Conservation (phyloP, 352 stramenopile genomes). For the Globisporangium canariense region DNA sequence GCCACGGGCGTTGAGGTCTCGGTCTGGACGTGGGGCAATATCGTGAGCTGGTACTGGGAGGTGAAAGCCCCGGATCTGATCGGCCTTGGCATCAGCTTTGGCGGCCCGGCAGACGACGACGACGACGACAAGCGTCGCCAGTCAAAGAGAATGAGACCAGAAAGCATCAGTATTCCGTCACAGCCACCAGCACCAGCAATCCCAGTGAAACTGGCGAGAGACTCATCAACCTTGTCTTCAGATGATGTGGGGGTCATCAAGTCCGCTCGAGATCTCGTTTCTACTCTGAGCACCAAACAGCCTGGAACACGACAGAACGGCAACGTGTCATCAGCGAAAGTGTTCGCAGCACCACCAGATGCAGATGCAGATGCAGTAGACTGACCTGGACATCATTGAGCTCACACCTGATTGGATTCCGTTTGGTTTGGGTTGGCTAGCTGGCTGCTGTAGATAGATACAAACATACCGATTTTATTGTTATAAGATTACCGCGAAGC, state of each 20-base stretch:
- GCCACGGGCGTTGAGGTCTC: constrained; percentile 34
- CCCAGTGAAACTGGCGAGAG: constrained; percentile 13
- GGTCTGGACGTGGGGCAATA: constrained; percentile 31
- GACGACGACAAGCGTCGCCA: constrained; percentile 10
- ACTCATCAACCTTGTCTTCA: constrained; percentile 12
- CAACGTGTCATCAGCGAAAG: constrained; percentile 13
- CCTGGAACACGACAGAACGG: constrained; percentile 1
- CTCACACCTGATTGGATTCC: neutral
- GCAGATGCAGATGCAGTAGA: neutral
- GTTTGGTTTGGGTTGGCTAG: neutral
- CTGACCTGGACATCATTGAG: neutral
- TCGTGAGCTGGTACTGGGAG: constrained; percentile 68
- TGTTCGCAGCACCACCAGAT: constrained; percentile 6
- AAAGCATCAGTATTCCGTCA: neutral
- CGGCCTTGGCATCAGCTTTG: neutral
- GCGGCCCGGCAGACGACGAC: constrained; percentile 11
- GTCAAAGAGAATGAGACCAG: neutral
- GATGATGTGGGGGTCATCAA: constrained; percentile 40
- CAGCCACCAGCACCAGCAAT: neutral
- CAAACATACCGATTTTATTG: constrained; percentile 16
- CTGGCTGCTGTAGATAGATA: constrained; percentile 13
- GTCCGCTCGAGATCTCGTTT: constrained; percentile 34
- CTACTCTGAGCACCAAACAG: neutral
- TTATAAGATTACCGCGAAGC: constrained; percentile 15
- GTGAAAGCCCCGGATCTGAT: neutral